Evolutionary conservation across 139 green algal species (phyloP).

Genomic region (Micractinium conductrix): DNA sequence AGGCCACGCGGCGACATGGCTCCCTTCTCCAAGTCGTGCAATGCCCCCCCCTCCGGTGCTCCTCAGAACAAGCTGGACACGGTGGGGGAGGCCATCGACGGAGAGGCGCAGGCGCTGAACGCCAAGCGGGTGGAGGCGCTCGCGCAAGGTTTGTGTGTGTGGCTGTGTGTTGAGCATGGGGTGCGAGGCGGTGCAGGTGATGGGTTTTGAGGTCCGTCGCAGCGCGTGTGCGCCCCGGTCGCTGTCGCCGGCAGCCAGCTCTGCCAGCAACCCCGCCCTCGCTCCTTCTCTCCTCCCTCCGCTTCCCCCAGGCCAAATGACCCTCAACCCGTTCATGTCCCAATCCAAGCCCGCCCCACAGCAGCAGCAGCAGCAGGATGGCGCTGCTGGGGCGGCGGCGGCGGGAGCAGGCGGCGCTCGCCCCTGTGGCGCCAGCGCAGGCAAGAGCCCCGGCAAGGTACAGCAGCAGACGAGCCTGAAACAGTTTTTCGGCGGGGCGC

Average conservation of each 20-base stretch:
- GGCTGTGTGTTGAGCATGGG: too few species aligned
- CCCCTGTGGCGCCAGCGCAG: background rate
- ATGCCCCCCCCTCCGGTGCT: background rate
- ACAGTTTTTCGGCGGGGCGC: background rate
- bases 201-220: background rate
- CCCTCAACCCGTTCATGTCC: background rate
- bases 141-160: background rate
- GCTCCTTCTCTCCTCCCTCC: background rate
- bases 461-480: background rate
- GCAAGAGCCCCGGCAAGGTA: background rate
- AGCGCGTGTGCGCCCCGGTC: background rate
- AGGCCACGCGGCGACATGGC: background rate
- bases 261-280: background rate
- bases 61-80: slow-evolving; percentile 78
- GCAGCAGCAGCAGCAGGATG: background rate
- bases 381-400: background rate
- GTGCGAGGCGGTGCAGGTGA: background rate
- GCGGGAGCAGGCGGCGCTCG: background rate
- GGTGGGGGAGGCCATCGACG: slow-evolving; percentile 78
- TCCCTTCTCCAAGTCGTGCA: background rate
- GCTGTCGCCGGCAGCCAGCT: background rate
- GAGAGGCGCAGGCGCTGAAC: slow-evolving; percentile 48
- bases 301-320: slow-evolving; percentile 22
- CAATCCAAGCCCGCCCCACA: background rate
- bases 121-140: slow-evolving; percentile 1